These are phyloP conservation scores for Aotearoamyces nothofagi DNA, from an alignment of 2,329 filamentous ascomycete species.

Conservation along the genomic window DNA sequence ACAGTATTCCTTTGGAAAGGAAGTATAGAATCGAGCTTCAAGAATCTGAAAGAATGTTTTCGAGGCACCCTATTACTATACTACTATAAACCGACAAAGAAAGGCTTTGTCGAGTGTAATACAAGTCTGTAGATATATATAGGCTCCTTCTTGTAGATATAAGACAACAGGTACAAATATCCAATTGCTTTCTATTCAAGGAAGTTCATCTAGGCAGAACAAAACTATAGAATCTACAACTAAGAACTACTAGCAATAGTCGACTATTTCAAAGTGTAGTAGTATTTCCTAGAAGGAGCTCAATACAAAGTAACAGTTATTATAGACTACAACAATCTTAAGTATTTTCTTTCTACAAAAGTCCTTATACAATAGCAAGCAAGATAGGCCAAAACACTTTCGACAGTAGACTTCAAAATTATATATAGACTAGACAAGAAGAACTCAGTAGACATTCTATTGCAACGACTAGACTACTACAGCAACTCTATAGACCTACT, in stretches of 20 bases:
- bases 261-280: not conserved
- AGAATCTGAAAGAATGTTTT: not conserved
- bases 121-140: conserved; percentile 2
- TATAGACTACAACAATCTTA: conserved; percentile 4
- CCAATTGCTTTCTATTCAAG: conserved; percentile 2
- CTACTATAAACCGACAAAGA: not conserved
- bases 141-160: conserved; percentile 2
- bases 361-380: conserved; percentile 4
- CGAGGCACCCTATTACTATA: not conserved
- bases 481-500: too few relatives aligned
- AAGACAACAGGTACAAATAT: not conserved
- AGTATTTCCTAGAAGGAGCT: not conserved
- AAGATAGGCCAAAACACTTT: conserved; percentile 2
- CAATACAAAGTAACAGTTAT: conserved; percentile 2
- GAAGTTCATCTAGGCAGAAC: conserved; percentile 1
- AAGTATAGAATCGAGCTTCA: not conserved
- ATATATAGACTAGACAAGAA: not conserved
- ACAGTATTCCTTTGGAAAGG: not conserved
- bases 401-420: not conserved
- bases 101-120: conserved; percentile 2
- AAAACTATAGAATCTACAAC: not conserved
- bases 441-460: too few relatives aligned
- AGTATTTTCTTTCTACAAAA: conserved; percentile 4
- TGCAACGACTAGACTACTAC: too few relatives aligned
- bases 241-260: not conserved